Base-by-base conservation (phyloP, 148 eudicot genomes). In the Fagopyrum homotropicum region DNA sequence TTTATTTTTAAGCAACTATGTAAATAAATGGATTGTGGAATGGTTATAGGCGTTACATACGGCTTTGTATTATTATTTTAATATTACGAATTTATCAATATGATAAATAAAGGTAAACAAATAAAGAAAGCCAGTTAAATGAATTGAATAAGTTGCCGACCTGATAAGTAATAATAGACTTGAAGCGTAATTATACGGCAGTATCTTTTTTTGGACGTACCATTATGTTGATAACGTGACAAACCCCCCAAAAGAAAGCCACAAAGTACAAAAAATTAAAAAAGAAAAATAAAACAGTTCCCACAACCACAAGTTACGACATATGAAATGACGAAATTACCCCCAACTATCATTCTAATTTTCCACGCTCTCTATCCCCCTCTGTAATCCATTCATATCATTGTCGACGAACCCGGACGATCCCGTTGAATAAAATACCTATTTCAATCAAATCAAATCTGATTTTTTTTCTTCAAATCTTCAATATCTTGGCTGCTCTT, bases 401-500 rank as follows among this genome's bases (percentile, higher is more conserved):
- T 40, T 64, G 45, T 40, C 45, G 19, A 57, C 44, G 69, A 63
- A 40, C 30, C 70, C 70, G 46, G 43, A 19, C 71, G 47, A 61
- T 12, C 69, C 69, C 45, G 69, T 19, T 63, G 71, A 66, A 66
- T 66, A 40, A 43, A 66, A 66, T 12, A 64, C 70, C 70, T 64
- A 64, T 11, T 11, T 7, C 71, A 14, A 40, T 66, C 7, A 8
- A 64, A 66, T 40, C 47, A 66, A 66, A 66, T 66, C 17, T 12
- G 16, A 14, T 7, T 12, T 64, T 35, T n/a, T 17, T 7, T 15
- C n/a, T 35, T 66, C 71, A 66, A 40, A 66, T 66, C 71, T 66
- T 66, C 71, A 66, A 43, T 19, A 87, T 84, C 76, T 87, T 87
- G 54, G 85, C 82, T 2, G 90, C 85, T 84, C 83, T 87, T 76